Evolutionary conservation across 225 moss, liverwort and hornwort genomes (phyloP).

Genomic region (Anthoceros angustus): DNA sequence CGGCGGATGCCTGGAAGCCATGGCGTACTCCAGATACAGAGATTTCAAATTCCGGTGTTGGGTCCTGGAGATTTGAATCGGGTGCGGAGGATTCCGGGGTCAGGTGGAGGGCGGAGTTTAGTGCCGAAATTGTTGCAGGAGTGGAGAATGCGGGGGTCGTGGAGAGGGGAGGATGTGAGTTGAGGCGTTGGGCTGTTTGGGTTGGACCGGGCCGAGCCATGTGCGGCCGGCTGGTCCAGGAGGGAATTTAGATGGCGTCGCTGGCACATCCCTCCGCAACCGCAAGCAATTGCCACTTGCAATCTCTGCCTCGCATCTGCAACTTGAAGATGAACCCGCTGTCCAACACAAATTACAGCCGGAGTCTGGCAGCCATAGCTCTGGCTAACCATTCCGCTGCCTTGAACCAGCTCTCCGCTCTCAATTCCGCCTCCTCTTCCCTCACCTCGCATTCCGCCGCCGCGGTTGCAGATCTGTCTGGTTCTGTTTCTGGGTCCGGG

Average conservation of each 20-base stretch:
- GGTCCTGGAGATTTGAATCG: neutral
- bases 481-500: neutral
- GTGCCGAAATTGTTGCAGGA: too few species aligned
- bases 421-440: neutral
- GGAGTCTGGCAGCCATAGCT: neutral
- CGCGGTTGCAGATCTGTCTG: neutral
- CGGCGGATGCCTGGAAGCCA: neutral
- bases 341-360: slow-evolving; percentile 4
- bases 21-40: neutral
- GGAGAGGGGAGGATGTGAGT: too few species aligned
- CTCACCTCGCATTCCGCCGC: neutral
- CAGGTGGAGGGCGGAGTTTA: neutral
- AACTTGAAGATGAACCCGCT: neutral
- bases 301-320: neutral
- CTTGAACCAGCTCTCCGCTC: neutral
- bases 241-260: slow-evolving; percentile 1
- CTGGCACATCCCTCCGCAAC: neutral
- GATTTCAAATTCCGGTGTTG: neutral
- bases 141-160: too few species aligned
- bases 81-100: neutral
- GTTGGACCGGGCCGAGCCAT: neutral
- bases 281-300: neutral
- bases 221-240: neutral
- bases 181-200: neutral
- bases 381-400: neutral